Percentiles rank a stretch among this genome's conserved stretches.
These are phyloP conservation scores for Blastobotrys serpentis DNA, from an alignment of 1,139 yeast species.

Conservation along the genomic window DNA sequence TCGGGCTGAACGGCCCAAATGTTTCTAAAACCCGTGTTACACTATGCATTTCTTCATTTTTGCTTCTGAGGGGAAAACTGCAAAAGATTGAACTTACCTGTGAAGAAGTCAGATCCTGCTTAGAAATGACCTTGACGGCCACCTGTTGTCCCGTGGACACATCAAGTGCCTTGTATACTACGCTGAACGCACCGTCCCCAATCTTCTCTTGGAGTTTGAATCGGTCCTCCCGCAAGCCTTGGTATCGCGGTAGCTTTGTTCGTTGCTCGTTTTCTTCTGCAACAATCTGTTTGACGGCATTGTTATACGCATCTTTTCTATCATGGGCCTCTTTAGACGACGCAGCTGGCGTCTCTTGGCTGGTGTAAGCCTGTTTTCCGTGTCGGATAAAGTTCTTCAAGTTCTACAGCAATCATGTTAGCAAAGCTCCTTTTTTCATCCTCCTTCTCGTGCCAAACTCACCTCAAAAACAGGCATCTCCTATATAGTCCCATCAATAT, in stretches of 20 bases:
- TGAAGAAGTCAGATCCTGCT: slow-evolving; percentile 53
- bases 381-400: slow-evolving; percentile 79
- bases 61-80: too few species aligned
- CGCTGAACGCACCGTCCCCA: slow-evolving; percentile 82
- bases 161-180: slow-evolving; percentile 73
- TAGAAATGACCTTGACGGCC: slow-evolving; percentile 83
- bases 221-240: slow-evolving; percentile 44
- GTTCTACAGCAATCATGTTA: slow-evolving; percentile 41
- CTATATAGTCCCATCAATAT: too few species aligned
- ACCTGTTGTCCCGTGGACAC: slow-evolving; percentile 49
- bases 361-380: slow-evolving; percentile 64
- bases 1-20: slow-evolving; percentile 32
- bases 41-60: slow-evolving; percentile 6
- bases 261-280: slow-evolving; percentile 54
- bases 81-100: slow-evolving; percentile 39
- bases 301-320: slow-evolving; percentile 45
- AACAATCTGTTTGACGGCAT: slow-evolving; percentile 60
- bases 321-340: slow-evolving; percentile 26
- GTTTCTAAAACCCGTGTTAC: slow-evolving; percentile 20
- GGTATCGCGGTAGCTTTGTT: slow-evolving; percentile 46
- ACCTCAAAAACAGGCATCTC: slow-evolving; percentile 30
- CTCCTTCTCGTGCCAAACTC: slow-evolving; percentile 9
- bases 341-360: slow-evolving; percentile 1
- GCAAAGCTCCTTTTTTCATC: not conserved
- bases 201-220: slow-evolving; percentile 47